Evolutionary conservation across 176 grass and related monocot species (phyloP), one percentile per base, ranked within the genome.

Genomic region (Triticum dicoccoides): DNA sequence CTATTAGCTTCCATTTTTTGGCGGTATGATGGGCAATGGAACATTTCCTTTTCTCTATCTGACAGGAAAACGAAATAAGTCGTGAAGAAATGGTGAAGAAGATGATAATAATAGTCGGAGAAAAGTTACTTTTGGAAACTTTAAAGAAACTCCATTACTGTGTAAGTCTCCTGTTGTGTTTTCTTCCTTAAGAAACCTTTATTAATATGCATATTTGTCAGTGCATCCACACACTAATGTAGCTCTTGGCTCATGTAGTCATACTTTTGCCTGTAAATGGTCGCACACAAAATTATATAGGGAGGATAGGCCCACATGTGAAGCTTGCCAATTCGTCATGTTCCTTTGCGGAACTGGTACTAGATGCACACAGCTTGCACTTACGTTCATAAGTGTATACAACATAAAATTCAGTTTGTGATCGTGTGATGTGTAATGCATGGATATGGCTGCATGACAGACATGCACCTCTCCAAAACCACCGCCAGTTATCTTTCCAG

Each of bases 71-170:
- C 14, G 85, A 76, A 82, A 92, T 97, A 80, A 88, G 85, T 42
- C 87, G 92, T 63, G 91, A 88, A 81, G 85, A 95, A 77, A 86
- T 97, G 71, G 89, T 97, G 32, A 91, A 86, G 76, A 92, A 91
- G 38, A 95, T 93, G 73, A 93, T 88, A 84, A 65, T 90, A 64
- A 79, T 93, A 79, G 91, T 95, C 49, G 95, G 92, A 72, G 87
- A 97, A 12, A 81, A 95, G 77, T 35, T 97, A 71, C 82, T 95
- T 66, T 71, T 88, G 72, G 88, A 88, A 73, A 89, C 91, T 14
- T 63, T 97, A 42, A 89, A 79, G 66, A 88, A 88, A 44, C 65
- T 91, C 62, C 90, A 92, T 77, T 90, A 76, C 25, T 81, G 77
- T 85, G 95, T 97, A 91, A 95, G 92, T 93, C 30, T 54, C 2